Percentiles rank a stretch among this genome's conserved stretches.
Conservation (phyloP, 1,139 yeast genomes). For the Pichia sp. region DNA sequence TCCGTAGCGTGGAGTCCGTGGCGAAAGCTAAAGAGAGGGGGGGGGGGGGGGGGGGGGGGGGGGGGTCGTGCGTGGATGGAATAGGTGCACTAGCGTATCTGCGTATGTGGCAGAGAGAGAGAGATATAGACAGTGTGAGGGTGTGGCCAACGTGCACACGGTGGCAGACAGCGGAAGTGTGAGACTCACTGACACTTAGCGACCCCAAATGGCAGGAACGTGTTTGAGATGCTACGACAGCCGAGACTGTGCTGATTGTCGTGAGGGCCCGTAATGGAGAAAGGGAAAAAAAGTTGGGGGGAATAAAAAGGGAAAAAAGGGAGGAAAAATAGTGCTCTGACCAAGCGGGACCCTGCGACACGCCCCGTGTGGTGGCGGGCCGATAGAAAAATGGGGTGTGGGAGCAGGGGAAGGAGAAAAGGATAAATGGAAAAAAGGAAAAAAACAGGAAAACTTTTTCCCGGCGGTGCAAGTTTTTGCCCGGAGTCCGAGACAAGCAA, state of each 20-base stretch:
- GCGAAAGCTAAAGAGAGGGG: too few relatives aligned
- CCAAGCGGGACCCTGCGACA: too few relatives aligned
- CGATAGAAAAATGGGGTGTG: too few relatives aligned
- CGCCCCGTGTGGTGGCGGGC: too few relatives aligned
- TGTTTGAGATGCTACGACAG: background rate
- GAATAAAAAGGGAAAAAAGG: background rate
- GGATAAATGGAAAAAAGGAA: too few relatives aligned
- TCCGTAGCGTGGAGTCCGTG: background rate
- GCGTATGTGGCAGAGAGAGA: background rate
- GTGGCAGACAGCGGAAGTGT: background rate
- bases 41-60: too few relatives aligned
- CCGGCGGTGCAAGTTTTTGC: background rate
- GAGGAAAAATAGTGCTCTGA: too few relatives aligned
- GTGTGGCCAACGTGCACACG: background rate
- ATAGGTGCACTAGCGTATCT: background rate
- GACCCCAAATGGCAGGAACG: background rate
- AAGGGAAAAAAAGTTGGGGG: background rate
- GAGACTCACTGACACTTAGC: background rate
- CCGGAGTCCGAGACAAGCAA: background rate
- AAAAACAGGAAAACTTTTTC: too few relatives aligned
- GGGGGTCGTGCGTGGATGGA: too few relatives aligned
- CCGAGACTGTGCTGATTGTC: background rate
- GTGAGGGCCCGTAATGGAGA: background rate
- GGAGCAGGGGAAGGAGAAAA: background rate
- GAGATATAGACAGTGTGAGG: background rate